phyloP scores from a whole-genome alignment of 1,139 yeast genomes.

The Yamadazyma diddensiae region DNA sequence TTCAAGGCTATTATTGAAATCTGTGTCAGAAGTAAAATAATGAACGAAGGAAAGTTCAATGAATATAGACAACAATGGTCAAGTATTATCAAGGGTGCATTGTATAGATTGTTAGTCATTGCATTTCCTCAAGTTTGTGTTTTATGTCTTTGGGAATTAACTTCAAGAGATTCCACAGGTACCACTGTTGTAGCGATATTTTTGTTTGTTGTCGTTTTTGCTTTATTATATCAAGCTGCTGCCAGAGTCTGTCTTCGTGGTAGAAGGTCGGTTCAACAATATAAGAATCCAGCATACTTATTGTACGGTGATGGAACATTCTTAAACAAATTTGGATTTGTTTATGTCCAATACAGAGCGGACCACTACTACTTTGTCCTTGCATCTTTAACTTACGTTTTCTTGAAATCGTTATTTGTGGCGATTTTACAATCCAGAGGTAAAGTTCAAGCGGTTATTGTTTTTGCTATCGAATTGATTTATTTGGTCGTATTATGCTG shows the following conservation, averaged over 20 bases:
- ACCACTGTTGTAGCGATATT: conserved; percentile 75
- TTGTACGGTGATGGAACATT: conserved; percentile 80
- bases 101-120: conserved; percentile 76
- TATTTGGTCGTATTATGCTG: conserved; percentile 64
- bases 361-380: conserved; percentile 80
- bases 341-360: conserved; percentile 89
- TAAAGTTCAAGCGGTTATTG: conserved; percentile 72
- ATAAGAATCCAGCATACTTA: conserved; percentile 89
- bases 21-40: conserved; percentile 54
- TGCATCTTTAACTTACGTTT: conserved; percentile 60
- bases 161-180: conserved; percentile 80
- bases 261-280: conserved; percentile 62
- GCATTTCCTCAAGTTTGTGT: conserved; percentile 86
- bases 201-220: conserved; percentile 53
- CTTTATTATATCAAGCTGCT: conserved; percentile 71
- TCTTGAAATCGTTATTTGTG: conserved; percentile 76
- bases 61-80: conserved; percentile 83
- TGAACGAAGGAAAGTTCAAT: conserved; percentile 64
- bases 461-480: conserved; percentile 70
- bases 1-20: conserved; percentile 78
- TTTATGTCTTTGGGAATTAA: conserved; percentile 86
- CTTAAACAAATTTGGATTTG: conserved; percentile 85
- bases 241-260: conserved; percentile 70
- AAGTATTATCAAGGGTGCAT: conserved; percentile 77
- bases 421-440: conserved; percentile 84